These are phyloP conservation scores for Tremellales sp. DNA, from an alignment of 1,284 basidiomycete species.

Conservation along the genomic window DNA sequence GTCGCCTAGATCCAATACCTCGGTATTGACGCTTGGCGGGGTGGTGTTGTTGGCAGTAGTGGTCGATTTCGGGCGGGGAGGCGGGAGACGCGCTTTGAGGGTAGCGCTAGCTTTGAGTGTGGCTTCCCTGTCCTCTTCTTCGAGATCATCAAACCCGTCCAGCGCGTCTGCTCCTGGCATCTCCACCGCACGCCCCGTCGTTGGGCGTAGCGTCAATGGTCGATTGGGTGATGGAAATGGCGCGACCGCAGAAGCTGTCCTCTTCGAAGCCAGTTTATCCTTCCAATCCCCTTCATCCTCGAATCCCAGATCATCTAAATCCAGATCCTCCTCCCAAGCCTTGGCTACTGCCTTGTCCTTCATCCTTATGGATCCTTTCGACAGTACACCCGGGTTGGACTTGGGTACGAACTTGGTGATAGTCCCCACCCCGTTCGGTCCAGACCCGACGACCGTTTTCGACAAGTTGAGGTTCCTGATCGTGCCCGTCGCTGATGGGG, in stretches of 20 bases:
- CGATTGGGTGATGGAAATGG: neutral
- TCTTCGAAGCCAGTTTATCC: neutral
- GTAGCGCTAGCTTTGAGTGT: constrained; percentile 43
- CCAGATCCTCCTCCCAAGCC: constrained; percentile 24
- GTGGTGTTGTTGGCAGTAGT: constrained; percentile 6
- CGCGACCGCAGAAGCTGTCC: neutral
- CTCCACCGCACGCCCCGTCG: too few species aligned
- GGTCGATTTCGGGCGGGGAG: constrained; percentile 13
- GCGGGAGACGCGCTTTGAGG: constrained; percentile 40
- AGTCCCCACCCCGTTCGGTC: constrained; percentile 36
- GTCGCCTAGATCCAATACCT: constrained; percentile 15
- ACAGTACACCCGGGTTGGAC: constrained; percentile 5
- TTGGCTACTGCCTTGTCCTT: constrained; percentile 12
- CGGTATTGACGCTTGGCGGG: constrained; percentile 2
- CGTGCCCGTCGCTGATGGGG: constrained; percentile 9
- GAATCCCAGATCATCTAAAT: constrained; percentile 22
- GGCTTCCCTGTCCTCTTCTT: constrained; percentile 40
- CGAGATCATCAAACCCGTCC: constrained; percentile 36
- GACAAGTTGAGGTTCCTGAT: constrained; percentile 16
- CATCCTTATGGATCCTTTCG: constrained; percentile 24
- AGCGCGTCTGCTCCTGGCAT: constrained; percentile 31
- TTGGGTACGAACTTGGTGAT: constrained; percentile 30
- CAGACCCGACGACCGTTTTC: constrained; percentile 28
- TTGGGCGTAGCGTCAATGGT: neutral
- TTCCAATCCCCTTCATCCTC: neutral